Base-by-base conservation (phyloP, 768 basidiomycete genomes). In the Suillus paluster region DNA sequence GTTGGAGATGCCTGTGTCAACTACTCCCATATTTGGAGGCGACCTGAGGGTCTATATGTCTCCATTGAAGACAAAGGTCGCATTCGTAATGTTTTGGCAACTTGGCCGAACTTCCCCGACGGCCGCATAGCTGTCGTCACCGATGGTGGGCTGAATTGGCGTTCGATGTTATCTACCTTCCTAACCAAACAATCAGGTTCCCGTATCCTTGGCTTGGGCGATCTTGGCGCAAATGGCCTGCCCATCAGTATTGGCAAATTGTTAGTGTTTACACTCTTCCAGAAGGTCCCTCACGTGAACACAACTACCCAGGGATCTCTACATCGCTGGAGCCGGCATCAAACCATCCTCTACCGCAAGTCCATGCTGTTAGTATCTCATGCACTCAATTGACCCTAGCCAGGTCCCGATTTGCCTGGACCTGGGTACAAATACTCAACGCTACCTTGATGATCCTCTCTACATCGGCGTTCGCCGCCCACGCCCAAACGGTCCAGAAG, bases 71-170 rank as follows among this genome's bases (percentile, higher is more conserved):
- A 90, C 75, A 86, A 86, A 70, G 90, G 88, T 11, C 81, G 78
- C 54, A 86, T 91, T 63, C 78, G 82, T 23, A 74, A 85, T 33
- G 78, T 90, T 44, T 79, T 91, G 30, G 72, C 78, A 10, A 75
- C 79, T 30, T 88, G 86, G 83, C 80, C 83, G 25, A 72, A 75
- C 44, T 73, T 71, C 42, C 65, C 75, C 56, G 75, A 77, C 12
- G 71, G 84, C 3, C 83, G 88, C 45, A 91, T 93, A 68, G 82
- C 87, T 44, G 91, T 93, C 62, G 90, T 93, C 59, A 92, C 91
- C 7, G 91, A 93, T 69, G 91, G 91, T 76, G 65, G 45, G 61
- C 60, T 49, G 41, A 14, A 8, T 27, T 12, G 9, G 6, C 14
- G 30, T 23, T n/a, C n/a, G 5, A 7, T n/a, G 53, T 19, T 49